Base-by-base conservation (phyloP, 2,329 filamentous ascomycete genomes). In the Lachnellula suecica region DNA sequence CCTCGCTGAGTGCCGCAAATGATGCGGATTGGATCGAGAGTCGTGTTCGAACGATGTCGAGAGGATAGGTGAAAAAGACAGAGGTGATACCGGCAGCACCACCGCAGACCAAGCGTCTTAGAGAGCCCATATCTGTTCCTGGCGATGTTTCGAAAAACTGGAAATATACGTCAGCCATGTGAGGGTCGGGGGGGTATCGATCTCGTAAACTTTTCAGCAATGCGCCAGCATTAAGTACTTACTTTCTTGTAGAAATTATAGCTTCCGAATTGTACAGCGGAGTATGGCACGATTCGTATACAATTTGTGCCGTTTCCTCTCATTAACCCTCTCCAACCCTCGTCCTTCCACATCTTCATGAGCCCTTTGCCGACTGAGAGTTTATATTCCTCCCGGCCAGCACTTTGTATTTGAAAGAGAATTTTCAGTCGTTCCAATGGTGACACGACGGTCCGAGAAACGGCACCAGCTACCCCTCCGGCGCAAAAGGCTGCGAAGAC, bases 261-360 rank as follows among this genome's bases (percentile, higher is more conserved):
- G 68, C 91, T 95, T 62, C 93, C 93, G 71, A 99, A 99, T 68
- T 99, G 94, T 37, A 97, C 94, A 10, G 94, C 94, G 45, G 93
- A 97, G 71, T 99, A 99, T 4, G 94, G 94, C 47, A 99, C 91
- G 61, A 99, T 99, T 57, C 94, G 89, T 65, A 99, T 90, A 78
- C 94, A 99, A 72, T 99, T 99, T 56, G 92, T 97, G 58, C 94
- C 94, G 70, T 99, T 99, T 47, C 94, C 94, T 61, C 91, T 85
- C 92, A 99, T 96, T 72, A 97, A 96, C 0, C 94, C 94, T 70
- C 85, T 85, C 91, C 92, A 97, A 49, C 94, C 94, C 72, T 99
- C 94, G 69, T 99, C 94, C 63, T 79, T 85, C 86, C 93, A 96
- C 88, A 99, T 99, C 73, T 99, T 99, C 38, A 76, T 81, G 59